Evolutionary conservation across 1,139 yeast genomes (phyloP).

Genomic region (Debaryomyces udenii): DNA sequence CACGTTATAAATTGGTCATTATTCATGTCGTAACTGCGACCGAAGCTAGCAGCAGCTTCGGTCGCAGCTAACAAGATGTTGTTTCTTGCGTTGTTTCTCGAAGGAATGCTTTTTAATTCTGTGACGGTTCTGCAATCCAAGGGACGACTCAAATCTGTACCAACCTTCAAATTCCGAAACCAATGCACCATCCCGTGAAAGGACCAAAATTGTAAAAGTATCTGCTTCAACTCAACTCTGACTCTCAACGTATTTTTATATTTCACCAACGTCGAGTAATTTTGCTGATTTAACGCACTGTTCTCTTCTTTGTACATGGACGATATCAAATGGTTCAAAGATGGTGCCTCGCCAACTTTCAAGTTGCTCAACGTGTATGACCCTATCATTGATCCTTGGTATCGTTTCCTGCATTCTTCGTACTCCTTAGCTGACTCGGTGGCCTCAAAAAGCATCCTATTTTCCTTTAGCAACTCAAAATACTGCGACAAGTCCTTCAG

Average conservation of each 20-base stretch:
- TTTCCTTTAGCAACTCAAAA: slow-evolving; percentile 29
- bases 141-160: slow-evolving; percentile 40
- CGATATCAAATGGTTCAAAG: slow-evolving; percentile 31
- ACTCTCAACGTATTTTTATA: slow-evolving; percentile 43
- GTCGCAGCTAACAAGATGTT: slow-evolving; percentile 32
- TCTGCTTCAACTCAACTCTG: slow-evolving; percentile 44
- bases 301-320: slow-evolving; percentile 32
- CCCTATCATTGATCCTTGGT: slow-evolving; percentile 29
- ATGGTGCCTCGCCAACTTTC: slow-evolving; percentile 44
- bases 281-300: slow-evolving; percentile 16
- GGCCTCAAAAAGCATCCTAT: slow-evolving; percentile 44
- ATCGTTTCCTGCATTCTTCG: slow-evolving; percentile 19
- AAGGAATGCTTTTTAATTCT: slow-evolving; percentile 38
- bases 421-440: slow-evolving; percentile 21
- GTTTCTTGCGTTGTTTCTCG: slow-evolving; percentile 24
- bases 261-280: slow-evolving; percentile 32
- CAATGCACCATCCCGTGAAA: slow-evolving; percentile 44
- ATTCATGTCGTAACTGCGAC: slow-evolving; percentile 10
- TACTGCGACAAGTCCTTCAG: slow-evolving; percentile 20
- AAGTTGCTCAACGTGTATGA: slow-evolving; percentile 37
- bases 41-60: slow-evolving; percentile 28
- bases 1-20: slow-evolving; percentile 5
- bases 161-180: slow-evolving; percentile 39
- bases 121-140: slow-evolving; percentile 35
- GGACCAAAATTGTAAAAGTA: slow-evolving; percentile 48